These are phyloP conservation scores for Citrullus mucosospermus DNA, from an alignment of 306 rosid genomes.

Conservation along the genomic window DNA sequence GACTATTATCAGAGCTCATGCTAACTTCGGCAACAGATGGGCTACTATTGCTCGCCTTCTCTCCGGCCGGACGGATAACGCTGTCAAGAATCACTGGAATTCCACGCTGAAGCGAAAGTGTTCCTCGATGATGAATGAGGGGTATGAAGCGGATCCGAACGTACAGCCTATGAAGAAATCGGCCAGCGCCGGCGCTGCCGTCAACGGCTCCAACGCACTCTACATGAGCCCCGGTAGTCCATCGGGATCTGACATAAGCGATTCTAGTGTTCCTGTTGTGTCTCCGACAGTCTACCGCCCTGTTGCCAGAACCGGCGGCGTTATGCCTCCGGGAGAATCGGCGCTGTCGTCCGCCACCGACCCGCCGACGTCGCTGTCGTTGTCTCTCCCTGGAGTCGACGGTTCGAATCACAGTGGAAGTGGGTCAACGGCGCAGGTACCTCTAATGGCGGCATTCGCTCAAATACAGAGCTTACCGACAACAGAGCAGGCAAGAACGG, in stretches of 20 bases:
- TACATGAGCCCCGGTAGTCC: slow-evolving; percentile 67
- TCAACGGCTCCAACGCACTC: slow-evolving; percentile 48
- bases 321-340: slow-evolving; percentile 45
- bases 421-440: slow-evolving; percentile 7
- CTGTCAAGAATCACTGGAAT: slow-evolving; percentile 96
- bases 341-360: slow-evolving; percentile 47
- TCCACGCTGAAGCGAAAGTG: slow-evolving; percentile 87
- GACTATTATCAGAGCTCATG: slow-evolving; percentile 75
- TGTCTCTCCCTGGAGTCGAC: slow-evolving; percentile 72
- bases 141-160: slow-evolving; percentile 15
- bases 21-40: slow-evolving; percentile 94
- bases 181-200: slow-evolving; percentile 60
- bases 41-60: slow-evolving; percentile 91
- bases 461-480: slow-evolving; percentile 1
- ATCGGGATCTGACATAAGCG: slow-evolving; percentile 85
- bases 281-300: slow-evolving; percentile 51
- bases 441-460: neutral
- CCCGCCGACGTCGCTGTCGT: slow-evolving; percentile 69
- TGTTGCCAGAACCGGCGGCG: slow-evolving; percentile 48
- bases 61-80: slow-evolving; percentile 90
- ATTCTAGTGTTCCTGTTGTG: slow-evolving; percentile 47
- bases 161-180: slow-evolving; percentile 59
- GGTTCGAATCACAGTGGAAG: slow-evolving; percentile 18
- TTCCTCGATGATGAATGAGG: slow-evolving; percentile 24
- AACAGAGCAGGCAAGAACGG: neutral